Evolutionary conservation across 116 monocot genomes (phyloP), one percentile per base, ranked within the genome.

Genomic region (Papilionanthe hybrid): DNA sequence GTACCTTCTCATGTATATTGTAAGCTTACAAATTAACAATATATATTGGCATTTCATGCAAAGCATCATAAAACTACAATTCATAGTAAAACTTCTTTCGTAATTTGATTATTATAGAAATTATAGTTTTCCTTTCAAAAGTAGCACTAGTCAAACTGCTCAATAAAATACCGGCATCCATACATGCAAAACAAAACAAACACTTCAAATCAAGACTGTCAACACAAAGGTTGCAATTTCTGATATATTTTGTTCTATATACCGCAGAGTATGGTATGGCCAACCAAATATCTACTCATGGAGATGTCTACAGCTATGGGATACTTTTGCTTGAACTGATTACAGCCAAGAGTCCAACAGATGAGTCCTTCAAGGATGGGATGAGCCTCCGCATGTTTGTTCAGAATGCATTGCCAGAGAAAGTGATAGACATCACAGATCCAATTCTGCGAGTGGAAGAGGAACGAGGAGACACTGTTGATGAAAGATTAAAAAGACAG

Each of bases 231-330:
- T 49, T 49, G 50, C 50, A 45, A 0, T 45, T 45, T 22, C n/a
- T 28, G 27, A 25, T 11, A 67, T 19, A 73, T 78, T 42, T 18
- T 37, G 18, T 28, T 25, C 73, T 19, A 25, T 66, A 18, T 43
- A 47, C 45, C 25, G 5, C 23, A 28, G 57, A 32, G 15, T 71
- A 71, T 9, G 7, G 15, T 4, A 17, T 45, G 0, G 7, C 45
- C 7, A 45, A 45, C 13, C 13, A 56, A 56, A 15, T 18, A 56
- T 67, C 88, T 8, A 80, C 45, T 6, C 30, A 85, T 18, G 85
- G 88, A 7, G 88, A 88, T 72, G 80, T 81, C 0, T 45, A 88
- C 45, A 83, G 85, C 57, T 88, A 78, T 29, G 88, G 88, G 25
- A 83, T 88, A n/a, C 58, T 88, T 19, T 9, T 88, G 37, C 67